Base-by-base conservation (phyloP, 805 yeast species). In the Yarrowia sp. region DNA sequence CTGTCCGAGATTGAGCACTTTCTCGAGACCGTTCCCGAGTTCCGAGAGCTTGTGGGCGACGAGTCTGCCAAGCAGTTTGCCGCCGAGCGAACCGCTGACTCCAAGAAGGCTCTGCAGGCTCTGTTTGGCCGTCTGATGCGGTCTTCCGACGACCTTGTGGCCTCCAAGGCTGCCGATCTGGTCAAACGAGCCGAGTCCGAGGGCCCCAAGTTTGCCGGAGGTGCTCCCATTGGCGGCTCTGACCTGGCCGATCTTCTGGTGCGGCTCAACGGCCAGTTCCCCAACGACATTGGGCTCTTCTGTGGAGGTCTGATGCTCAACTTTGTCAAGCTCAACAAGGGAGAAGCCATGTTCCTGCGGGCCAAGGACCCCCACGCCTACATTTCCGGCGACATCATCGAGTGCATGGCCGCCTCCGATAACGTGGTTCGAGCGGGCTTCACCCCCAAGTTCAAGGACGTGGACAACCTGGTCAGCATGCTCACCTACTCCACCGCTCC, bases 341-440 rank as follows among this genome's bases (percentile, higher is more conserved):
- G 99, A 71, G 97, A 95, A 82, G 98, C 98, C 69, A 92, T 95
- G 88, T 95, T 93, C 77, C 84, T 95, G 78, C 92, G 91, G 77
- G 98, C 99, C 53, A 91, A 92, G 80, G 98, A 93, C 79, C 98
- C 98, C 35, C 99, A 95, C 79, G 99, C 99, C 42, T 95, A 95
- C 80, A 94, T 95, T 71, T 85, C 89, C 68, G 99, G 99, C 73
- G 98, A 95, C 79, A 95, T 95, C 73, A 93, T 95, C 76, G 99
- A 95, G 82, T 95, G 99, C 83, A 95, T 95, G 99, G 99, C 99
- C 52, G 98, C 99, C 9, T 89, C 96, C 49, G 99, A 95, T 79
- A 95, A 95, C 75, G 99, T 95, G 69, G 98, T 95, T 63, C 87
- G 99, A 79, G 97, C 98, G 4, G 99, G 99, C 14, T 95, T 95